These are phyloP conservation scores for Chaetomium fimeti DNA, from an alignment of 495 filamentous ascomycete species.

Conservation along the genomic window DNA sequence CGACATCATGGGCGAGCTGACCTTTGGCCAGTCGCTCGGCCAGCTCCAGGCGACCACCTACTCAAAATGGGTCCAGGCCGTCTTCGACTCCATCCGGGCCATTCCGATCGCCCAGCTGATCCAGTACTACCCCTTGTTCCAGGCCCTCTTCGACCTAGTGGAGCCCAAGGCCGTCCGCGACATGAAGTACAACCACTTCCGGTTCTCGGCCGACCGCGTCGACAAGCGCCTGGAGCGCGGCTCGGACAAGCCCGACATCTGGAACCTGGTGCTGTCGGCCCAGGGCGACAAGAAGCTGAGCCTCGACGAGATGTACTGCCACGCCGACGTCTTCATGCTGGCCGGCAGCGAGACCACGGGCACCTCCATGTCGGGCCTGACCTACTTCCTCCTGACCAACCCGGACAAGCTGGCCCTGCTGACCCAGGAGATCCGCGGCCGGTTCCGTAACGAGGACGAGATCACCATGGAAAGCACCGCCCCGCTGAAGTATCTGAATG, in stretches of 20 bases:
- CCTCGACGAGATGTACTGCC: conserved; percentile 19
- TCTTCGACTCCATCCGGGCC: conserved; percentile 21
- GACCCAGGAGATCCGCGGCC: not conserved
- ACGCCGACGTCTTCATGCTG: conserved; percentile 39
- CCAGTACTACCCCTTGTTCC: not conserved
- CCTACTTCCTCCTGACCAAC: conserved; percentile 39
- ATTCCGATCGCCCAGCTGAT: not conserved
- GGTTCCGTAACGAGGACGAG: conserved; percentile 8
- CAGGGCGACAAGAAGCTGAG: conserved; percentile 12
- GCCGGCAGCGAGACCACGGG: conserved; percentile 55
- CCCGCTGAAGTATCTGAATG: not conserved
- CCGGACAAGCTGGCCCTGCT: conserved; percentile 19
- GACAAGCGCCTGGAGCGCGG: not conserved
- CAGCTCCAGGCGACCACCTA: conserved; percentile 41
- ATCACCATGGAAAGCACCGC: conserved; percentile 5
- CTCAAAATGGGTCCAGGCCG: conserved; percentile 40
- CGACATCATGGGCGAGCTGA: conserved; percentile 57
- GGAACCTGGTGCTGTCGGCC: conserved; percentile 2
- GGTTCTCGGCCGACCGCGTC: not conserved
- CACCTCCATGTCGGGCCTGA: conserved; percentile 40
- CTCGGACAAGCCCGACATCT: not conserved
- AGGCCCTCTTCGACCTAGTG: not conserved
- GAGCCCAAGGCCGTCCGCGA: not conserved
- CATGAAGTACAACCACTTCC: conserved; percentile 6
- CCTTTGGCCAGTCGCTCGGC: conserved; percentile 55